Conservation (phyloP, 768 basidiomycete species). For the Rhizopogon rudus region DNA sequence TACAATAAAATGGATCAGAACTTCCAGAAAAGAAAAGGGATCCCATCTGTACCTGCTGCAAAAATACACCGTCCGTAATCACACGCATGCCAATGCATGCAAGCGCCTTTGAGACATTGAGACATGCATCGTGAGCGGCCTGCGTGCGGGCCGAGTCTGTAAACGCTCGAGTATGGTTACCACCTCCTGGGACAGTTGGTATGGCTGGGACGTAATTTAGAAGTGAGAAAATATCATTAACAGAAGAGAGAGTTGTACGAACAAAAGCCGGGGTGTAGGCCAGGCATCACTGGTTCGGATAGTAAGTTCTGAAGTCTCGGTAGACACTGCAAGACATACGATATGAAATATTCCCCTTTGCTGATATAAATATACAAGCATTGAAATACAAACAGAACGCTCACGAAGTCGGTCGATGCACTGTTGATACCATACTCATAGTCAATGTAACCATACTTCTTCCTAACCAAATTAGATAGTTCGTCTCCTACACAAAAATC, state of each 20-base stretch:
- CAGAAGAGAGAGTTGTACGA: constrained; percentile 5
- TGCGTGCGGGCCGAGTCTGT: constrained; percentile 55
- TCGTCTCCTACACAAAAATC: constrained; percentile 44
- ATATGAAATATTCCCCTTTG: constrained; percentile 57
- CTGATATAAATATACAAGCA: background rate
- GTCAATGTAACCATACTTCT: constrained; percentile 58
- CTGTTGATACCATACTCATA: constrained; percentile 61
- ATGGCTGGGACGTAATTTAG: constrained; percentile 47
- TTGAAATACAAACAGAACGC: constrained; percentile 15
- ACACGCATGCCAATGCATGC: constrained; percentile 67
- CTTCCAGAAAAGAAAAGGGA: background rate
- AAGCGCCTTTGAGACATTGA: constrained; percentile 66
- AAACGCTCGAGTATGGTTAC: constrained; percentile 75
- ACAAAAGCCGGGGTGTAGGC: constrained; percentile 68
- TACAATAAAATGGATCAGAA: constrained; percentile 12
- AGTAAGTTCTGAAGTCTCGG: background rate
- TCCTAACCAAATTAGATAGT: constrained; percentile 55
- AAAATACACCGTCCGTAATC: constrained; percentile 64
- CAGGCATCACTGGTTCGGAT: constrained; percentile 45
- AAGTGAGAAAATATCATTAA: background rate
- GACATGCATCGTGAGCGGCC: constrained; percentile 59
- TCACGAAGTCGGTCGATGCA: constrained; percentile 82
- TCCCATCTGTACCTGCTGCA: constrained; percentile 39
- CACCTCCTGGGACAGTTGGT: constrained; percentile 64
- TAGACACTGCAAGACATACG: constrained; percentile 32